Conservation (phyloP, 2,329 filamentous ascomycete genomes). For the Fusarium nygamai region DNA sequence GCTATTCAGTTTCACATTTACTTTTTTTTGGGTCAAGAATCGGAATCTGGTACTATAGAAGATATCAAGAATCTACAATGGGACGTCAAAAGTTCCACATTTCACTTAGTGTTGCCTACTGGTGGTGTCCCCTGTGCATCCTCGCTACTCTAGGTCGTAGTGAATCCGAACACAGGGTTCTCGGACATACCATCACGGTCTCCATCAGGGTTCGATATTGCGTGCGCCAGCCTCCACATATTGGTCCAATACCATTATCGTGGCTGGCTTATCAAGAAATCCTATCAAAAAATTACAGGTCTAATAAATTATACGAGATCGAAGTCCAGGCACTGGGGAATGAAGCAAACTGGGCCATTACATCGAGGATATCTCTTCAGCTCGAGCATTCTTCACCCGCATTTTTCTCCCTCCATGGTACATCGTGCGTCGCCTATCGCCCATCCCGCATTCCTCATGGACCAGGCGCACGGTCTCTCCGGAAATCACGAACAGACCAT, state of each 20-base stretch:
- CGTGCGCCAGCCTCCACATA: constrained; percentile 12
- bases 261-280: background rate
- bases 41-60: constrained; percentile 22
- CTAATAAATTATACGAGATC: background rate
- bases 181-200: background rate
- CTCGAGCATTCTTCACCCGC: background rate
- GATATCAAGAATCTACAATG: constrained; percentile 15
- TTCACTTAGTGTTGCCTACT: background rate
- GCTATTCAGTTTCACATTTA: constrained; percentile 28
- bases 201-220: constrained; percentile 8
- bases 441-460: background rate
- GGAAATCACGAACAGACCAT: background rate
- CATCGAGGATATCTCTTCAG: background rate
- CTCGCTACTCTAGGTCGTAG: background rate
- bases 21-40: constrained; percentile 12
- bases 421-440: constrained; percentile 1
- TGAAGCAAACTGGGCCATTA: background rate
- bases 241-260: background rate
- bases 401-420: background rate
- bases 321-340: background rate
- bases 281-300: background rate
- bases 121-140: background rate
- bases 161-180: background rate
- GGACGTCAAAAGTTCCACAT: constrained; percentile 3
- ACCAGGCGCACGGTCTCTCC: constrained; percentile 9